These are phyloP conservation scores for Glycine latifolia DNA, from an alignment of 306 rosid genomes.

Conservation along the genomic window DNA sequence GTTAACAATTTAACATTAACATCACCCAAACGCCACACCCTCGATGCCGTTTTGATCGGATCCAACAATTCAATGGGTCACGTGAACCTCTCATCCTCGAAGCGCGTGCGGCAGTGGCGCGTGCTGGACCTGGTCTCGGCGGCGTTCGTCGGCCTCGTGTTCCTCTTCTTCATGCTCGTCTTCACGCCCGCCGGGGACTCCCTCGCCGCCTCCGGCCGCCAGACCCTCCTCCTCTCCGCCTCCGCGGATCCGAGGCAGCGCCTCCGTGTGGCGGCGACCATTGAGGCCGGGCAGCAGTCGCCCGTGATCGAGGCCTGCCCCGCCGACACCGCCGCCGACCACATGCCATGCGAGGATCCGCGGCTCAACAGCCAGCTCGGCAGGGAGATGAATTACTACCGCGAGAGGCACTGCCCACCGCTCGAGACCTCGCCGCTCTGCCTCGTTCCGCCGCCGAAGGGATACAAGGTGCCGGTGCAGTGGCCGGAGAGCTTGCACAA, in stretches of 20 bases:
- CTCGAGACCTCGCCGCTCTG: conserved; percentile 80
- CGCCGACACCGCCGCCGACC: conserved; percentile 67
- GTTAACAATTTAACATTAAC: too few relatives aligned
- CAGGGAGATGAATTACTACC: conserved; percentile 89
- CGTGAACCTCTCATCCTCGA: conserved; percentile 73
- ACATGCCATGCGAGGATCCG: conserved; percentile 99
- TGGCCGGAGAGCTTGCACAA: conserved; percentile 98
- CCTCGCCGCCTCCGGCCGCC: conserved; percentile 93
- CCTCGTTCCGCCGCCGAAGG: conserved; percentile 81
- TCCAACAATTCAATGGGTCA: conserved; percentile 74
- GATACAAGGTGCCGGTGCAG: conserved; percentile 77
- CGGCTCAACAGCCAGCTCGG: conserved; percentile 82
- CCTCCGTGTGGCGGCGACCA: conserved; percentile 65
- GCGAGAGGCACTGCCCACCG: conserved; percentile 90
- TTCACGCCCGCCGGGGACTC: conserved; percentile 87
- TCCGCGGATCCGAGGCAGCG: conserved; percentile 82
- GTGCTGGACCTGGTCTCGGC: conserved; percentile 77
- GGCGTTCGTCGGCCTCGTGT: conserved; percentile 73
- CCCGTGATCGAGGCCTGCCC: conserved; percentile 74
- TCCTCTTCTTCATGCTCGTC: conserved; percentile 79
- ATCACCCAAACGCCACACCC: too few relatives aligned
- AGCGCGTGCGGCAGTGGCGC: conserved; percentile 86
- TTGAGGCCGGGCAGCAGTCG: conserved; percentile 54
- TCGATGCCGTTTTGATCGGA: conserved; percentile 62
- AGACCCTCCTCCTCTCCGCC: conserved; percentile 69